Conservation (phyloP, 2,329 filamentous ascomycete species). For the Apiospora kogelbergensis region DNA sequence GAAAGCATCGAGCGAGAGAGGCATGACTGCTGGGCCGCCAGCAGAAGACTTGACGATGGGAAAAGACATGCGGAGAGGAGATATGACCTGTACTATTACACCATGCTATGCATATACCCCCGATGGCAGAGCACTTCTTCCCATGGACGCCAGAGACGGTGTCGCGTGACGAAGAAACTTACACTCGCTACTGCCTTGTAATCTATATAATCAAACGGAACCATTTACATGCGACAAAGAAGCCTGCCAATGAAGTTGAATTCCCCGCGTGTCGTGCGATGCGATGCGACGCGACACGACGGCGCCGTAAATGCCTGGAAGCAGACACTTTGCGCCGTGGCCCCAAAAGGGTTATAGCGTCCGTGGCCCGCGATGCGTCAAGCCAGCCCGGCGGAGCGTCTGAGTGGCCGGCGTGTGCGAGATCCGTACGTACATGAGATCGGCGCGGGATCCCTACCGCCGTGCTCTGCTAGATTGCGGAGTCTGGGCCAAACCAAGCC, state of each 20-base stretch:
- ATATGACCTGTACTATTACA: constrained; percentile 17
- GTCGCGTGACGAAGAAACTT: constrained; percentile 13
- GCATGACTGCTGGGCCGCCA: background rate
- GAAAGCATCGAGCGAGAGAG: background rate
- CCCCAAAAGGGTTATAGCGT: background rate
- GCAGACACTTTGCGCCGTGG: background rate
- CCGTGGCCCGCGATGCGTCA: background rate
- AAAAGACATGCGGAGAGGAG: constrained; percentile 13
- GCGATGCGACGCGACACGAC: background rate
- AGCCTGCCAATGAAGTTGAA: background rate
- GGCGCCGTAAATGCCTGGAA: background rate
- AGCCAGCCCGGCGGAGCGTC: background rate
- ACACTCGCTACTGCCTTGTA: constrained; percentile 20
- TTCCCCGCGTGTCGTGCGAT: background rate
- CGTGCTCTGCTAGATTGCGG: background rate
- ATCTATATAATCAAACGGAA: constrained; percentile 15
- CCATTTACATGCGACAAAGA: constrained; percentile 1
- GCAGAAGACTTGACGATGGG: constrained; percentile 10
- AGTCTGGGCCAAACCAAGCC: background rate
- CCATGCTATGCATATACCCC: constrained; percentile 15
- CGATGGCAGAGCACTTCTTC: constrained; percentile 14
- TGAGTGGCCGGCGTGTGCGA: background rate
- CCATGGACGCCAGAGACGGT: constrained; percentile 6
- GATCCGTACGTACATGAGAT: constrained; percentile 7
- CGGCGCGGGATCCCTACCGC: constrained; percentile 5